Conservation (phyloP, 306 rosid species). For the Canavalia gladiata region DNA sequence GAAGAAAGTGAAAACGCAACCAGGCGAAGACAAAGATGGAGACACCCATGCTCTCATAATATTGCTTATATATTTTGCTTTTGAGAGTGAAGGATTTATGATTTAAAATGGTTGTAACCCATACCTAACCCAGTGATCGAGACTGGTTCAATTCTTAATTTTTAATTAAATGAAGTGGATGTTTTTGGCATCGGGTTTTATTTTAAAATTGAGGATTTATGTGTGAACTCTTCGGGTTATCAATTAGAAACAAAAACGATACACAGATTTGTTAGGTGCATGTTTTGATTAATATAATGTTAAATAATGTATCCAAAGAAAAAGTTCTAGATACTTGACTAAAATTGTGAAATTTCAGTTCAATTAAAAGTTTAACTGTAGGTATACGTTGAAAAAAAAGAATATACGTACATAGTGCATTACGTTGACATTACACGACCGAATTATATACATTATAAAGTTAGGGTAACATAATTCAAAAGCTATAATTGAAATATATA, state of each 20-base stretch:
- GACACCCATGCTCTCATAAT: not conserved
- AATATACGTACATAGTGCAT: not conserved
- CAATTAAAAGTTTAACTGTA: too few species aligned
- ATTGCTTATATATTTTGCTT: conserved; percentile 7
- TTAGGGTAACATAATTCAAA: not conserved
- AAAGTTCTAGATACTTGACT: not conserved
- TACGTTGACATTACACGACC: not conserved
- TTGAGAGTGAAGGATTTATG: conserved; percentile 29
- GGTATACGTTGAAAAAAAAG: not conserved
- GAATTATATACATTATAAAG: not conserved
- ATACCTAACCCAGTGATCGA: conserved; percentile 54
- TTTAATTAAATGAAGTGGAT: conserved; percentile 4
- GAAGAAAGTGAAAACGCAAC: conserved; percentile 52
- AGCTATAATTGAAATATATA: not conserved
- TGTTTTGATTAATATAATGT: not conserved
- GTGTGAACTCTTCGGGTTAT: not conserved
- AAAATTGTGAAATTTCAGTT: not conserved
- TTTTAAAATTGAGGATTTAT: not conserved
- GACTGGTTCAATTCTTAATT: conserved; percentile 16
- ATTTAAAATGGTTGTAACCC: conserved; percentile 29
- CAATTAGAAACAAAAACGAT: not conserved
- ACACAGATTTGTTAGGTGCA: not conserved
- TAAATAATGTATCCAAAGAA: not conserved
- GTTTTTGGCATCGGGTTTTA: conserved; percentile 9
- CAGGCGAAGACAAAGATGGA: conserved; percentile 22